These are phyloP conservation scores for Coffea canephora DNA, from an alignment of 257 asterid species.

Conservation along the genomic window DNA sequence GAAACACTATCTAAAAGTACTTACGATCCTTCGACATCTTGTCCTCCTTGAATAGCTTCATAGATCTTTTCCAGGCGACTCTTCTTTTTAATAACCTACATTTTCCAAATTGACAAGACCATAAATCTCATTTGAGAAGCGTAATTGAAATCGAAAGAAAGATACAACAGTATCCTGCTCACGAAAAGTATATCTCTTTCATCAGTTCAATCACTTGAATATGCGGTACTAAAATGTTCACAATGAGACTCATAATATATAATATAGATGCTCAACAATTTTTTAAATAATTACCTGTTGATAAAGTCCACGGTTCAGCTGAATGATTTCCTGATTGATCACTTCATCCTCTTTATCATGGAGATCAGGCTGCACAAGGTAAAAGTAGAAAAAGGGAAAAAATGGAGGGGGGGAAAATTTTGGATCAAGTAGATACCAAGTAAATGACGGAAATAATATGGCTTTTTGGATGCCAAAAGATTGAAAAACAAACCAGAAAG, in stretches of 20 bases:
- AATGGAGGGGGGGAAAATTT: not conserved
- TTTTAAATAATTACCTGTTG: conserved; percentile 55
- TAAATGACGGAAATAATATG: conserved; percentile 2
- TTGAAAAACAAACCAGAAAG: conserved; percentile 3
- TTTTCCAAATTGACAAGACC: conserved; percentile 21
- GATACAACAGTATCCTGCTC: not conserved
- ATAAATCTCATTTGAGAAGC: not conserved
- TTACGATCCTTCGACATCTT: conserved; percentile 52
- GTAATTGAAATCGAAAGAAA: not conserved
- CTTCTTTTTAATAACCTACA: conserved; percentile 65
- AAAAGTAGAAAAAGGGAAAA: conserved; percentile 15
- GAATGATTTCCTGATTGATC: conserved; percentile 61
- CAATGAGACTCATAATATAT: not conserved
- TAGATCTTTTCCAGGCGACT: conserved; percentile 48
- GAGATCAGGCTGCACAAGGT: conserved; percentile 67
- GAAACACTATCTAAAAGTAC: conserved; percentile 16
- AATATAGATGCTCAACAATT: conserved; percentile 3
- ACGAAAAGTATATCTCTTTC: not conserved
- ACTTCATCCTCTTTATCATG: conserved; percentile 79
- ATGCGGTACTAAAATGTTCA: not conserved
- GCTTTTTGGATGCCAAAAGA: not conserved
- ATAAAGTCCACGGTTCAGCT: conserved; percentile 54
- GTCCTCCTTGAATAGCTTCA: conserved; percentile 60
- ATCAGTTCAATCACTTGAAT: not conserved
- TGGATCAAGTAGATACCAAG: not conserved